phyloP scores from a whole-genome alignment of 192 early-diverging fungal species.

The Diversispora eburnea region DNA sequence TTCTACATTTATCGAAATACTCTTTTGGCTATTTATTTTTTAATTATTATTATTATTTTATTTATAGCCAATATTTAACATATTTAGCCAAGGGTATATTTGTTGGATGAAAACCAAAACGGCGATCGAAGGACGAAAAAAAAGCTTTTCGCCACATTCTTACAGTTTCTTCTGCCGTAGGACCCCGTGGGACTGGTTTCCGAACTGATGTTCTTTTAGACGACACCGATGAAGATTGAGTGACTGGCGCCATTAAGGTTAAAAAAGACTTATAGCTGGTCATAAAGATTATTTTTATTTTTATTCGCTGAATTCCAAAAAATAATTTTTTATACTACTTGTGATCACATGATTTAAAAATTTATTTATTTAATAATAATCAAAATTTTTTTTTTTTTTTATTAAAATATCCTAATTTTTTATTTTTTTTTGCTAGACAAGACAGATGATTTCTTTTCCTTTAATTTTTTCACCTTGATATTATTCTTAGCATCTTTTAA shows the following conservation, averaged over 20 bases:
- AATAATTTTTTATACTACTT: too few relatives aligned
- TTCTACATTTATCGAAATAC: conserved; percentile 23
- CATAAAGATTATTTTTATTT: too few relatives aligned
- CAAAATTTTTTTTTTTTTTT: too few relatives aligned
- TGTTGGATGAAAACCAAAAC: conserved; percentile 6
- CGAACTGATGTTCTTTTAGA: background rate
- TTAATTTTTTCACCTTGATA: too few relatives aligned
- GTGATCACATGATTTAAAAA: too few relatives aligned
- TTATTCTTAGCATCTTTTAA: too few relatives aligned
- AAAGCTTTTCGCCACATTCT: conserved; percentile 2
- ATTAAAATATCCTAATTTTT: too few relatives aligned
- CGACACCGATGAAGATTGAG: background rate
- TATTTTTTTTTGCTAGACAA: too few relatives aligned
- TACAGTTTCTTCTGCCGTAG: conserved; percentile 8
- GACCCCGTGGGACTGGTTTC: conserved; percentile 15
- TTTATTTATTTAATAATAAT: too few relatives aligned
- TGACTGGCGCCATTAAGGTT: background rate
- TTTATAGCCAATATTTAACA: background rate
- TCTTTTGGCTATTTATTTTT: conserved; percentile 17
- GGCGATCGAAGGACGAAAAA: conserved; percentile 15
- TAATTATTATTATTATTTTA: background rate
- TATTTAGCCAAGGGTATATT: background rate
- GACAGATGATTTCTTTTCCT: too few relatives aligned
- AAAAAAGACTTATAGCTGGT: background rate
- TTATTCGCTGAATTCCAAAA: too few relatives aligned